Evolutionary conservation across 108 stramenopile genomes (phyloP), one percentile per base, ranked within the genome.

Genomic region (Pseudonitzschia multiseries): DNA sequence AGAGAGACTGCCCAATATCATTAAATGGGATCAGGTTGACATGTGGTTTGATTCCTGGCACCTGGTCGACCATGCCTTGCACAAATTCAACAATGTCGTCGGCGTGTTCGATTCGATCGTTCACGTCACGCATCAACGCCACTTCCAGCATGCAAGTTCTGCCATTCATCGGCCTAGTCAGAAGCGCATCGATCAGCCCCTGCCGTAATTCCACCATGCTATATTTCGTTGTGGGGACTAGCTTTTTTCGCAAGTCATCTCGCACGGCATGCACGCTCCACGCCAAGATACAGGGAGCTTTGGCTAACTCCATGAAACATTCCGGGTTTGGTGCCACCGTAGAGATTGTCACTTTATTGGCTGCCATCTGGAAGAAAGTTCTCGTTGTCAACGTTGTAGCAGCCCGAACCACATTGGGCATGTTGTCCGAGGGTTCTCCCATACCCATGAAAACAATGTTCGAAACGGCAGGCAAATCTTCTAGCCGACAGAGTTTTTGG

Each of bases 391-490:
- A 50, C 31, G 80, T 73, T 29, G 73, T 41, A 14, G 82, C 75
- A 9, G 92, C 95, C 15, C 43, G 63, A 13, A 80, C 61, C 0
- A 91, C 91, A 52, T 79, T 81, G n/a, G 85, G 71, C 17, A 77
- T 71, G 82, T 96, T 94, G 51, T 93, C 89, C 12, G 85, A 78
- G 1, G 94, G 87, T 70, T 67, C 66, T 9, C 94, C 94, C 96
- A 95, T 93, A 27, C 96, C 96, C 96, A 97, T 97, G 62, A 95
- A 95, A 1, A 97, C 96, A 50, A 83, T 69, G 59, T 89, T 79
- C 42, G 40, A 68, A 14, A 86, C 63, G 21, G 72, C 41, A 20
- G 73, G 78, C 21, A 86, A 54, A 46, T 57, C 70, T 41, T 80
- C 78, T 22, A 77, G 33, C n/a, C 89, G 78, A 62, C 87, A 74